These are phyloP conservation scores for Cladosporium sp. DNA, from an alignment of 2,329 filamentous ascomycete genomes.

Conservation along the genomic window DNA sequence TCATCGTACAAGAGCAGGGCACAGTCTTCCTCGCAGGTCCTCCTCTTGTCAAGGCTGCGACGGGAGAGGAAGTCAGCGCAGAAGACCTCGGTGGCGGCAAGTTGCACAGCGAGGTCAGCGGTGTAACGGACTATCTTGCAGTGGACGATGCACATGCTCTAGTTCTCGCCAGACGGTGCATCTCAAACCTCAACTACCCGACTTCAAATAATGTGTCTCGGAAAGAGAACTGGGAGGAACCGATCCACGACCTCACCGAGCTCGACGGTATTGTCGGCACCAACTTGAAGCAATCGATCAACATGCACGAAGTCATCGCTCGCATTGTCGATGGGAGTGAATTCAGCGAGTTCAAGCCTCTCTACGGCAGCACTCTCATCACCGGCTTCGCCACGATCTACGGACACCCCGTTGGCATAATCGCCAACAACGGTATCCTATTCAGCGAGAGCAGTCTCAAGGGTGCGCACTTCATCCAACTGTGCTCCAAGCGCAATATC, in stretches of 20 bases:
- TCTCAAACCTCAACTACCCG: constrained; percentile 88
- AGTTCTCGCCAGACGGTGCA: constrained; percentile 72
- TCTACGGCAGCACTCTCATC: constrained; percentile 82
- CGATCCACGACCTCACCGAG: constrained; percentile 72
- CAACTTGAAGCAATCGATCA: constrained; percentile 78
- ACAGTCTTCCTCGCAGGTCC: constrained; percentile 95
- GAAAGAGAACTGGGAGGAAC: constrained; percentile 56
- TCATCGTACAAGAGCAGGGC: constrained; percentile 93
- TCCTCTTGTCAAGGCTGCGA: constrained; percentile 91
- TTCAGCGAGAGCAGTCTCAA: constrained; percentile 87
- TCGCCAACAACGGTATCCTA: constrained; percentile 93
- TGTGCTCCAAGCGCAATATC: constrained; percentile 83
- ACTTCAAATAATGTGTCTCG: constrained; percentile 35
- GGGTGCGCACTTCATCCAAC: constrained; percentile 93
- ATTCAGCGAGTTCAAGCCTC: constrained; percentile 90
- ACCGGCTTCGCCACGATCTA: constrained; percentile 84
- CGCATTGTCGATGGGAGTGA: constrained; percentile 85
- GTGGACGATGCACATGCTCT: constrained; percentile 91
- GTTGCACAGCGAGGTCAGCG: constrained; percentile 83
- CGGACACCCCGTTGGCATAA: constrained; percentile 82
- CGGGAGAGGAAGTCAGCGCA: constrained; percentile 82
- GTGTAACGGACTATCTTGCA: constrained; percentile 91
- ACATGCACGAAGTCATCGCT: constrained; percentile 84
- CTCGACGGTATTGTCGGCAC: constrained; percentile 83
- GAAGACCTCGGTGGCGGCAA: constrained; percentile 87